Evolutionary conservation across 148 eudicot species (phyloP).

Genomic region (Camellia granthamiana): DNA sequence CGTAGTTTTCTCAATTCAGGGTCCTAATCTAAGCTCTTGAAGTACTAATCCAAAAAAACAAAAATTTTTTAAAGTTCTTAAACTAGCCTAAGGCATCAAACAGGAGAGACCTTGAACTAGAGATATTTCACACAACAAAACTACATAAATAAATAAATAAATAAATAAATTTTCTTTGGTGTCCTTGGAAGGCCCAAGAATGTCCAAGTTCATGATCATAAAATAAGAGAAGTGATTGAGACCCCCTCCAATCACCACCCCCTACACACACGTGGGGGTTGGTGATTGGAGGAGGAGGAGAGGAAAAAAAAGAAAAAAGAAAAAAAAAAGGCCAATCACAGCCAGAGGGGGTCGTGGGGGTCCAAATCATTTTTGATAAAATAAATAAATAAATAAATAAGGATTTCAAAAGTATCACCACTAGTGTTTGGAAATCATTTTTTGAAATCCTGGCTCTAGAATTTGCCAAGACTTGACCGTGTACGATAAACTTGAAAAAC

Average conservation of each 20-base stretch:
- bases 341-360: no score
- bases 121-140: not conserved
- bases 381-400: no score
- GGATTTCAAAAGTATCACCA: no score
- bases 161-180: not conserved
- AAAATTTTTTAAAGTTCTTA: not conserved
- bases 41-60: no score
- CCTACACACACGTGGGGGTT: no score
- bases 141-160: not conserved
- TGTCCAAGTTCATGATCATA: not conserved
- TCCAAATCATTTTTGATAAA: no score
- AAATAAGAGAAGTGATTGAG: no score
- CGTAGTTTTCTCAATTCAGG: not conserved
- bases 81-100: not conserved
- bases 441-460: not conserved
- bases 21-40: not conserved
- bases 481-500: not conserved
- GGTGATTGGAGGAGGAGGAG: not conserved
- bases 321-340: no score
- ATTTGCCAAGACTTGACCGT: not conserved
- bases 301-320: no score
- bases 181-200: not conserved
- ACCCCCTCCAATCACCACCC: no score
- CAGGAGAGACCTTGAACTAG: not conserved
- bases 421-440: not conserved